Percentiles rank a stretch among this genome's conserved stretches.
phyloP scores from a whole-genome alignment of 23 red algal genomes.

The Gracilaria vermiculophylla region DNA sequence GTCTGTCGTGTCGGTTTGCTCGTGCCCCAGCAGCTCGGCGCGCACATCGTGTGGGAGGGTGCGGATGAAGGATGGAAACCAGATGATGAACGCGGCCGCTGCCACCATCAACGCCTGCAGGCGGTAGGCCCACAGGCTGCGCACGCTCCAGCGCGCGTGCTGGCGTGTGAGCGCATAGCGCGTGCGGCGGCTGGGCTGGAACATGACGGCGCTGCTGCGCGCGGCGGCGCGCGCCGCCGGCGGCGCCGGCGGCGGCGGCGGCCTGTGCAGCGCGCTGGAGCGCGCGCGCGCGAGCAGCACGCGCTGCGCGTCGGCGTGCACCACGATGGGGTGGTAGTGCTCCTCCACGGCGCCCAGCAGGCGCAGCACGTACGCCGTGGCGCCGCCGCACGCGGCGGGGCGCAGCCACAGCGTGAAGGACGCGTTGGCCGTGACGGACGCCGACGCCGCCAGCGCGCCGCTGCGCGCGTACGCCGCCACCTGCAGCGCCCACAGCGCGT shows the following conservation, averaged over 20 bases:
- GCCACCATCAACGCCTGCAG: neutral
- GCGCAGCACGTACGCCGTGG: neutral
- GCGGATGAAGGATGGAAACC: conserved; percentile 26
- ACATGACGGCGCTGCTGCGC: neutral
- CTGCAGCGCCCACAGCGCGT: neutral
- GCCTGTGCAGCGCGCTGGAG: neutral
- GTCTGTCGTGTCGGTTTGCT: conserved; percentile 2
- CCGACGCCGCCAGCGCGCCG: neutral
- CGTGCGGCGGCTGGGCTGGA: neutral
- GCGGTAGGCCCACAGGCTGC: neutral
- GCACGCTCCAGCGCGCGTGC: neutral
- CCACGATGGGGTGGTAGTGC: neutral
- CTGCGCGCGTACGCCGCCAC: neutral
- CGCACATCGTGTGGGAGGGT: conserved; percentile 45
- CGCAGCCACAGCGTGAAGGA: neutral
- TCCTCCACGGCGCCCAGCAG: neutral
- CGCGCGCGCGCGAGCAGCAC: neutral
- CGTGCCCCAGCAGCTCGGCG: conserved; percentile 32
- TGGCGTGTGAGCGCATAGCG: neutral
- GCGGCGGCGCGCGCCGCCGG: neutral
- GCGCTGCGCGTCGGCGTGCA: neutral
- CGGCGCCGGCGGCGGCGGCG: neutral
- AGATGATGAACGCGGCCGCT: conserved; percentile 28
- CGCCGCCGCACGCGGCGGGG: neutral
- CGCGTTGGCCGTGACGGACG: neutral